Evolutionary conservation across 2,329 filamentous ascomycete genomes (phyloP).

Genomic region (Ramularia endophylla): DNA sequence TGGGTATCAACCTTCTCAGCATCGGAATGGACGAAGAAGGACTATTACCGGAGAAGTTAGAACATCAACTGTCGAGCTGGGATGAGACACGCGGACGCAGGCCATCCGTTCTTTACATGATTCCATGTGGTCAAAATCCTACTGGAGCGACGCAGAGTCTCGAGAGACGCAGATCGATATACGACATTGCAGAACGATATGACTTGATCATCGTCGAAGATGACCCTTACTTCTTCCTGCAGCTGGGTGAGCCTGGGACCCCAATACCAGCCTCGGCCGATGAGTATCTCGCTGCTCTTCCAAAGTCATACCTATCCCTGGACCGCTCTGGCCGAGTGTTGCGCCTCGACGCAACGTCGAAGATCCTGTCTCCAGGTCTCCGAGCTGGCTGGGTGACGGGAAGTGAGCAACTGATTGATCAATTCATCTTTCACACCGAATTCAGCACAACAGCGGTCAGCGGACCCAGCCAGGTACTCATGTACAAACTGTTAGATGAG

Average conservation of each 20-base stretch:
- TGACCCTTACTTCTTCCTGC: constrained; percentile 29
- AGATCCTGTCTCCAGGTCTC: constrained; percentile 30
- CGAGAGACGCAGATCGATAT: constrained; percentile 22
- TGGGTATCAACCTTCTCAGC: constrained; percentile 22
- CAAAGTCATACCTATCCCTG: constrained; percentile 30
- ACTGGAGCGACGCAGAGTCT: constrained; percentile 25
- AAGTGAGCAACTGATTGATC: constrained; percentile 22
- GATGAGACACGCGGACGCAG: constrained; percentile 18
- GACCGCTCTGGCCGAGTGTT: constrained; percentile 31
- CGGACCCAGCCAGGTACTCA: constrained; percentile 28
- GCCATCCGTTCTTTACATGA: constrained; percentile 26
- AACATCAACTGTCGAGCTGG: constrained; percentile 23
- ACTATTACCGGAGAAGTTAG: constrained; percentile 22
- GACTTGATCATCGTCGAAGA: constrained; percentile 29
- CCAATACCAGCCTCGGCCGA: constrained; percentile 1
- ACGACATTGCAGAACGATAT: constrained; percentile 23
- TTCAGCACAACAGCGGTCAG: constrained; percentile 19
- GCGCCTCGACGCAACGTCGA: constrained; percentile 29
- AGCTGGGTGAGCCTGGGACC: constrained; percentile 4
- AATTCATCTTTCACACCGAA: constrained; percentile 24
- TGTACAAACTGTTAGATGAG: constrained; percentile 29
- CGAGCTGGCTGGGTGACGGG: constrained; percentile 30
- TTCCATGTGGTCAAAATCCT: constrained; percentile 29
- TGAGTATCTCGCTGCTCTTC: constrained; percentile 12
- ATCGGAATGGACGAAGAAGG: constrained; percentile 29